phyloP scores from a whole-genome alignment of 352 stramenopile genomes.

The Achlya hypogyna region DNA sequence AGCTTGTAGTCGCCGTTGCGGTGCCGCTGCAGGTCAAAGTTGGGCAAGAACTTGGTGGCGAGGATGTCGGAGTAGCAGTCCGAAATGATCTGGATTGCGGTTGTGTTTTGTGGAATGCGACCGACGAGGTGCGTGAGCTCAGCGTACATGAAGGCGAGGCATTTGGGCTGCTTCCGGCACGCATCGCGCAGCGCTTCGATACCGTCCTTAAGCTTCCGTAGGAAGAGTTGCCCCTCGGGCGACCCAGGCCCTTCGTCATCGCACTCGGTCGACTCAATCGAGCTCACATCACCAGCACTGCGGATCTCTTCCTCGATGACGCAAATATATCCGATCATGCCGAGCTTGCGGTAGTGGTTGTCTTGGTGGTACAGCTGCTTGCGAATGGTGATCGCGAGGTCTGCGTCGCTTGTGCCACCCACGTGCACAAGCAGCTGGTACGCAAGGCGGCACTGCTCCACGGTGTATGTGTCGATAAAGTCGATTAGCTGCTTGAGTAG shows the following conservation, averaged over 20 bases:
- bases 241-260: background rate
- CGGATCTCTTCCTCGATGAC: constrained; percentile 24
- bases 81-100: constrained; percentile 28
- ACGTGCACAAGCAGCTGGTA: constrained; percentile 49
- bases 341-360: constrained; percentile 34
- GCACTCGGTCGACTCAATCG: constrained; percentile 21
- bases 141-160: constrained; percentile 35
- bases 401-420: constrained; percentile 34
- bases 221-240: background rate
- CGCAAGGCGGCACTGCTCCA: constrained; percentile 33
- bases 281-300: constrained; percentile 23
- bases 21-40: constrained; percentile 26
- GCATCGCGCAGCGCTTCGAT: constrained; percentile 12
- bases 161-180: constrained; percentile 23
- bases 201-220: background rate
- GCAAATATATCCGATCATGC: constrained; percentile 38
- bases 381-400: constrained; percentile 40
- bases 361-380: constrained; percentile 55
- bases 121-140: constrained; percentile 33
- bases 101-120: constrained; percentile 20
- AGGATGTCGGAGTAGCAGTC: constrained; percentile 41
- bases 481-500: constrained; percentile 50
- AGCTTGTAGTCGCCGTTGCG: constrained; percentile 8
- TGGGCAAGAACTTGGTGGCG: constrained; percentile 33
- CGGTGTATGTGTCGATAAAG: constrained; percentile 31